These are phyloP conservation scores for Haplosporangium sp. DNA, from an alignment of 371 early-diverging fungal species.

Conservation along the genomic window DNA sequence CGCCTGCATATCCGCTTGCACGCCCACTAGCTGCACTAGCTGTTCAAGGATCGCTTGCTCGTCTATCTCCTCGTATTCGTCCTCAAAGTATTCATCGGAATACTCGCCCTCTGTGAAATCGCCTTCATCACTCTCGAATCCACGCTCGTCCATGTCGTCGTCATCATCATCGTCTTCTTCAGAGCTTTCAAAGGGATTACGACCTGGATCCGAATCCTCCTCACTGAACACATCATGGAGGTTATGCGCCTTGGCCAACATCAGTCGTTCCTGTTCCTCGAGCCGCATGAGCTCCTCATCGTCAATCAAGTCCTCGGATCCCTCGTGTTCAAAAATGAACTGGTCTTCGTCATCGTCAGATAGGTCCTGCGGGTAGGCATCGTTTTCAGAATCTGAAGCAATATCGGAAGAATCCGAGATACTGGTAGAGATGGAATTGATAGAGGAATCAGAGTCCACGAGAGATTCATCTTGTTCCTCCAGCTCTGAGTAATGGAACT, in stretches of 20 bases:
- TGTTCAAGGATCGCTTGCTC: slow-evolving; percentile 37
- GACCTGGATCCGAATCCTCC: slow-evolving; percentile 48
- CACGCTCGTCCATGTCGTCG: slow-evolving; percentile 56
- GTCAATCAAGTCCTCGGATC: slow-evolving; percentile 32
- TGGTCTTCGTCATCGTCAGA: slow-evolving; percentile 23
- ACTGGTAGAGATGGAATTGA: slow-evolving; percentile 16
- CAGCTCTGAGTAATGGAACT: slow-evolving; percentile 52
- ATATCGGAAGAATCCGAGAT: slow-evolving; percentile 28
- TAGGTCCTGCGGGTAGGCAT: slow-evolving; percentile 7
- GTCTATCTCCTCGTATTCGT: slow-evolving; percentile 32
- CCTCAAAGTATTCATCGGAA: slow-evolving; percentile 40
- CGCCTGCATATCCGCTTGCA: slow-evolving; percentile 42
- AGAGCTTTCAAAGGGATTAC: slow-evolving; percentile 47
- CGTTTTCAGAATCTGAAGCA: slow-evolving; percentile 25
- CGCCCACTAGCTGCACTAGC: slow-evolving; percentile 29
- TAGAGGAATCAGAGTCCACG: slow-evolving; percentile 49
- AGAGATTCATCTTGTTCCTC: slow-evolving; percentile 58
- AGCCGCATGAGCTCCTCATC: slow-evolving; percentile 42
- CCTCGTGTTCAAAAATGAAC: slow-evolving; percentile 18
- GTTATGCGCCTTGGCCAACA: slow-evolving; percentile 39
- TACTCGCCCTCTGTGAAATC: slow-evolving; percentile 39
- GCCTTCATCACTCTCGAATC: slow-evolving; percentile 30
- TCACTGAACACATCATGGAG: slow-evolving; percentile 50
- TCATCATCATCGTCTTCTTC: slow-evolving; percentile 39
- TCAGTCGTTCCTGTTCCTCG: slow-evolving; percentile 40